Conservation (phyloP, 176 grass and related monocot species). For the Pontederia crassipes region DNA sequence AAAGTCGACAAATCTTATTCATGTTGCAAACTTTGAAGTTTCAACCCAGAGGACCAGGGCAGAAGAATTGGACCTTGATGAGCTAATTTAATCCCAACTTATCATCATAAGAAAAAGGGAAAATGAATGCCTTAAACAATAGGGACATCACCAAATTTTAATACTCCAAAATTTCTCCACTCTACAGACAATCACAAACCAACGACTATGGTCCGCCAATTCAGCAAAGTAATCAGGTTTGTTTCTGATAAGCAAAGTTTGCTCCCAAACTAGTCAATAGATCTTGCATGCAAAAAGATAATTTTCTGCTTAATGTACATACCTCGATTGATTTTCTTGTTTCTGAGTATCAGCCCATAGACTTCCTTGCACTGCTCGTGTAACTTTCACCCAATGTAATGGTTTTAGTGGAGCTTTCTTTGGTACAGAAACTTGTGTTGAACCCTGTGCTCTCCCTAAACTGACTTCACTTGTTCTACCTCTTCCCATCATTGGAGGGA, state of each 20-base stretch:
- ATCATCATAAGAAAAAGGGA: too few species aligned
- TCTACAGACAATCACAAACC: too few species aligned
- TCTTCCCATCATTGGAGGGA: slow-evolving; percentile 37
- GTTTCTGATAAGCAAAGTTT: not conserved
- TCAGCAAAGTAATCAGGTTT: too few species aligned
- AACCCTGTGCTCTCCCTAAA: slow-evolving; percentile 57
- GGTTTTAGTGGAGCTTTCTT: slow-evolving; percentile 90
- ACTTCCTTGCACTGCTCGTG: slow-evolving; percentile 86
- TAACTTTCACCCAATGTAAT: slow-evolving; percentile 98
- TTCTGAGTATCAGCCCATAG: slow-evolving; percentile 97
- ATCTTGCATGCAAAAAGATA: slow-evolving; percentile 15
- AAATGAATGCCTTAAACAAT: too few species aligned
- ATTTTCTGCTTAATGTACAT: slow-evolving; percentile 22
- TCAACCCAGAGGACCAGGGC: too few species aligned
- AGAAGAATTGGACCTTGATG: too few species aligned
- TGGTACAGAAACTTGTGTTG: slow-evolving; percentile 39
- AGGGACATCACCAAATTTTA: not conserved
- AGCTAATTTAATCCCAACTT: too few species aligned
- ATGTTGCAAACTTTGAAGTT: too few species aligned
- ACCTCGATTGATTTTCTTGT: slow-evolving; percentile 75
- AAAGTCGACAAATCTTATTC: too few species aligned
- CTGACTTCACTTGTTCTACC: slow-evolving; percentile 36
- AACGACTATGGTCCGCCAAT: too few species aligned
- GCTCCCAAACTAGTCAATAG: not conserved
- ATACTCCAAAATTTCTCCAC: too few species aligned